These are phyloP conservation scores for Bipolaris cookei DNA, from an alignment of 2,329 filamentous ascomycete species.

Conservation along the genomic window DNA sequence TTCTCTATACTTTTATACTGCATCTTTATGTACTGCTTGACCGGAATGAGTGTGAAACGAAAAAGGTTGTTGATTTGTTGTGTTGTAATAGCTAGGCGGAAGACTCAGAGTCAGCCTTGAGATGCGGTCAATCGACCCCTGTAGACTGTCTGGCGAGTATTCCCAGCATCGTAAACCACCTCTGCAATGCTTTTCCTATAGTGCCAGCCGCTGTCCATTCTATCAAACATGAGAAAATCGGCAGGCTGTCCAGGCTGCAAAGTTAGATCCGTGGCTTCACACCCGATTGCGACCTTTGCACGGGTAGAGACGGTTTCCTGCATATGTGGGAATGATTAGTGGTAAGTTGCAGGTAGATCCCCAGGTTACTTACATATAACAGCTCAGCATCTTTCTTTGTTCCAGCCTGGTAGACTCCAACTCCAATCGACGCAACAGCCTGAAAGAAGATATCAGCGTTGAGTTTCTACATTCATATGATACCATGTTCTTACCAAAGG, in stretches of 20 bases:
- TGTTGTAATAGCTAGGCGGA: neutral
- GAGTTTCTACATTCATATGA: neutral
- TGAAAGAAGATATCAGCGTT: neutral
- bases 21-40: neutral
- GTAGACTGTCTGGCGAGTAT: slow-evolving; percentile 39
- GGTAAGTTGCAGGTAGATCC: neutral
- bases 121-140: slow-evolving; percentile 30
- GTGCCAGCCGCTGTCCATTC: slow-evolving; percentile 48
- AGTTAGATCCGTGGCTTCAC: slow-evolving; percentile 35
- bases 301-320: slow-evolving; percentile 58
- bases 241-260: slow-evolving; percentile 48
- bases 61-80: neutral
- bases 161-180: slow-evolving; percentile 54
- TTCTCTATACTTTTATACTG: neutral
- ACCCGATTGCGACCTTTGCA: slow-evolving; percentile 53
- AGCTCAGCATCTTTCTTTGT: slow-evolving; percentile 64
- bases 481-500: slow-evolving; percentile 56
- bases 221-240: slow-evolving; percentile 53
- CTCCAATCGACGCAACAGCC: slow-evolving; percentile 53
- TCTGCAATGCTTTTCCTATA: slow-evolving; percentile 52
- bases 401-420: slow-evolving; percentile 72
- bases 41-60: neutral
- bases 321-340: slow-evolving; percentile 26
- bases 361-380: slow-evolving; percentile 58
- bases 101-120: neutral